These are phyloP conservation scores for Canavalia gladiata DNA, from an alignment of 306 rosid species.

Conservation along the genomic window DNA sequence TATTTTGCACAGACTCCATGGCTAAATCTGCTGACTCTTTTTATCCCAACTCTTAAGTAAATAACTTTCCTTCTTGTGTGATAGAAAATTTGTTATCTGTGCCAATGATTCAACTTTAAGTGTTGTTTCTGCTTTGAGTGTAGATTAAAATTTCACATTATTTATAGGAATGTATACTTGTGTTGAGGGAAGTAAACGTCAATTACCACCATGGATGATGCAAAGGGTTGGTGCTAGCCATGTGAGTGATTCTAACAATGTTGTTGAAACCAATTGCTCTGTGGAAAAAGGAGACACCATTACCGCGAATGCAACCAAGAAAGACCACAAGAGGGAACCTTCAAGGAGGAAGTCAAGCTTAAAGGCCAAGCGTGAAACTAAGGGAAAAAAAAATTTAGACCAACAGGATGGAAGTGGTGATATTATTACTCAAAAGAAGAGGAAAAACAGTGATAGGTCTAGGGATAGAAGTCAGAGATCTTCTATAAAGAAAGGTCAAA, in stretches of 20 bases:
- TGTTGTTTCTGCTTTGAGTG: constrained; percentile 30
- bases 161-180: constrained; percentile 48
- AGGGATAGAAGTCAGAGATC: constrained; percentile 48
- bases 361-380: constrained; percentile 49
- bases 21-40: neutral
- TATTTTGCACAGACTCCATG: neutral
- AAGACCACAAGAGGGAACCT: constrained; percentile 46
- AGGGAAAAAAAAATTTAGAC: constrained; percentile 48
- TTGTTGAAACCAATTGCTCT: constrained; percentile 44
- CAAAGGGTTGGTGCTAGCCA: constrained; percentile 55
- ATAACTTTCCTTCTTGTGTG: neutral
- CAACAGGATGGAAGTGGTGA: constrained; percentile 41
- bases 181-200: constrained; percentile 65
- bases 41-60: constrained; percentile 5
- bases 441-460: constrained; percentile 40
- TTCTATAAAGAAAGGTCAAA: constrained; percentile 44
- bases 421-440: constrained; percentile 44
- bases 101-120: constrained; percentile 1
- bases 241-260: constrained; percentile 48
- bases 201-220: constrained; percentile 83
- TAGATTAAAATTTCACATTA: constrained; percentile 16
- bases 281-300: constrained; percentile 46
- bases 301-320: constrained; percentile 27
- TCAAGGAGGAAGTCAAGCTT: constrained; percentile 47
- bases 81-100: constrained; percentile 19